phyloP scores from a whole-genome alignment of 768 basidiomycete genomes.

The Mycena albidolilacea region DNA sequence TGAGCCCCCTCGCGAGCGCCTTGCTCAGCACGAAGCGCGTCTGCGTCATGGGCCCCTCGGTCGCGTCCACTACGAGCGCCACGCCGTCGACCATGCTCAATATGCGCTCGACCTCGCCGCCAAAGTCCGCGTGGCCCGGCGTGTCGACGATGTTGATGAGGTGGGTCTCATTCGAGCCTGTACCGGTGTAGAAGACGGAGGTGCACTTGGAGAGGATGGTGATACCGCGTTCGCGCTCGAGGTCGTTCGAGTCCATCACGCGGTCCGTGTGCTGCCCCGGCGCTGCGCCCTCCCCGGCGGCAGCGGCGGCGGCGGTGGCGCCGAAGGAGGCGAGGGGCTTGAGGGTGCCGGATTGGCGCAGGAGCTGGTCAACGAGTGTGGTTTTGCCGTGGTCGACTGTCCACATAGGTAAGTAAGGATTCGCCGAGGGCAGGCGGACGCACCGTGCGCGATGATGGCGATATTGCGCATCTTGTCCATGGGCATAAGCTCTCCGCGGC shows the following conservation, averaged over 20 bases:
- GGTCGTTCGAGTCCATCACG: constrained; percentile 68
- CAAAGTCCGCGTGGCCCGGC: constrained; percentile 75
- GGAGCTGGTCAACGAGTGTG: constrained; percentile 66
- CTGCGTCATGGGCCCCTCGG: constrained; percentile 75
- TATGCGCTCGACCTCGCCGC: constrained; percentile 73
- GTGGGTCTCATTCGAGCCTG: constrained; percentile 38
- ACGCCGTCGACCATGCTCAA: constrained; percentile 75
- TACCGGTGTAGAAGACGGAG: constrained; percentile 60
- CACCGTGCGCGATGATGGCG: constrained; percentile 67
- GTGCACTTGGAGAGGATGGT: constrained; percentile 76
- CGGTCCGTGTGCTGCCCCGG: constrained; percentile 60
- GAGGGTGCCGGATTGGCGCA: constrained; percentile 65
- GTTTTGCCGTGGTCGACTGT: constrained; percentile 70
- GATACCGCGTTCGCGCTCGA: constrained; percentile 73
- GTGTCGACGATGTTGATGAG: constrained; percentile 75
- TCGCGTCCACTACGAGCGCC: constrained; percentile 71
- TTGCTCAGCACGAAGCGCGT: constrained; percentile 68
- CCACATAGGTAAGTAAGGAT: not conserved
- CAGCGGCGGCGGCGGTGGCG: constrained; percentile 14
- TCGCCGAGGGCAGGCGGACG: constrained; percentile 23
- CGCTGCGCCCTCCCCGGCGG: constrained; percentile 52
- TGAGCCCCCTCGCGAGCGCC: constrained; percentile 57
- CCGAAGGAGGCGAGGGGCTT: constrained; percentile 47
- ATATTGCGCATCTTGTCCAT: constrained; percentile 62
- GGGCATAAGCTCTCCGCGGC: constrained; percentile 42